Conservation (phyloP, 2,329 filamentous ascomycete species). For the Dichotomopilus funicola region DNA sequence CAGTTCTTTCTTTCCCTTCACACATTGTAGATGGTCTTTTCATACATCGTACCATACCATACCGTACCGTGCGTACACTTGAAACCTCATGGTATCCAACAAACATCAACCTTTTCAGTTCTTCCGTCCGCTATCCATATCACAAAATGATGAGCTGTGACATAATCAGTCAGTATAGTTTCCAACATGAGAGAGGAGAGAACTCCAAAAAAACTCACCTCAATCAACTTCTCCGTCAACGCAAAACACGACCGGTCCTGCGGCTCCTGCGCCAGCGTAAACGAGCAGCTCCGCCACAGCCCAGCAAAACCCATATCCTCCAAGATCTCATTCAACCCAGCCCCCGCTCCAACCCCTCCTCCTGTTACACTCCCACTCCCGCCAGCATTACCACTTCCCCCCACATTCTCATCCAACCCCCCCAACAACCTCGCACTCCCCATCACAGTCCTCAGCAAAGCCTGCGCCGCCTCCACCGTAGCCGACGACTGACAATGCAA, state of each 20-base stretch:
- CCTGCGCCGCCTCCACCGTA: constrained; percentile 55
- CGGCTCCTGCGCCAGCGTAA: constrained; percentile 41
- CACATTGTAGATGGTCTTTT: background rate
- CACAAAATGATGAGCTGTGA: constrained; percentile 3
- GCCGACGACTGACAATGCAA: constrained; percentile 56
- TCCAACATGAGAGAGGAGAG: background rate
- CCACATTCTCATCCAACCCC: constrained; percentile 46
- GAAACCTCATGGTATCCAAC: too few relatives aligned
- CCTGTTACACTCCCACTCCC: constrained; percentile 49
- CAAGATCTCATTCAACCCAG: constrained; percentile 46
- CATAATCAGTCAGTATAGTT: background rate
- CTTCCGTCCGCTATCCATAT: background rate
- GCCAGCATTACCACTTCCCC: constrained; percentile 56
- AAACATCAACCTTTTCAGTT: too few relatives aligned
- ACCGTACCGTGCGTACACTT: too few relatives aligned
- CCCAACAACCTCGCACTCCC: constrained; percentile 43
- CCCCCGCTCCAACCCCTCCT: too few relatives aligned
- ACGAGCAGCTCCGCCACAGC: constrained; percentile 47
- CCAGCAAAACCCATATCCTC: constrained; percentile 58
- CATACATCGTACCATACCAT: background rate
- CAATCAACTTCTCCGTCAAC: constrained; percentile 55
- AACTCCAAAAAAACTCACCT: constrained; percentile 37
- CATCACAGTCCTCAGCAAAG: constrained; percentile 52
- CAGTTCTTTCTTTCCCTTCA: too few relatives aligned
- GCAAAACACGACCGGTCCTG: constrained; percentile 45